Conservation (phyloP, 163 green algal species). For the Scenedesmus sp. region DNA sequence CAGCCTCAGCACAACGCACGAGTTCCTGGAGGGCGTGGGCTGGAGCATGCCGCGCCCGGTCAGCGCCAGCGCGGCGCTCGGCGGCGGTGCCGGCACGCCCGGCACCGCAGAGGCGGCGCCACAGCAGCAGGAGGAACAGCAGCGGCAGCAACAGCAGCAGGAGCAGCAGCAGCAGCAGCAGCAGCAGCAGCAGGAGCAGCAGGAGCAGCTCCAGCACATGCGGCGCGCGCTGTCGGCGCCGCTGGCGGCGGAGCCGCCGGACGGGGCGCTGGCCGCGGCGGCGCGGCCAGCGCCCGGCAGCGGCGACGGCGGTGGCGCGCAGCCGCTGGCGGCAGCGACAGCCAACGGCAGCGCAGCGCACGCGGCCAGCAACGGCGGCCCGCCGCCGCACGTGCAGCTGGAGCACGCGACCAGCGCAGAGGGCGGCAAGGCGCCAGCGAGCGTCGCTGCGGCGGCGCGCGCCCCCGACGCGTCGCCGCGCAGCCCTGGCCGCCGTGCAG, state of each 20-base stretch:
- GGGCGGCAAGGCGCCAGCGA: too few relatives aligned
- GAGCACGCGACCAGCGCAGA: too few relatives aligned
- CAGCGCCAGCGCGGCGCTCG: background rate
- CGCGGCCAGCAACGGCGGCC: background rate
- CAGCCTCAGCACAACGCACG: slow-evolving; percentile 31
- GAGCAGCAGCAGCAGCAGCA: background rate
- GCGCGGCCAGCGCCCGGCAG: background rate
- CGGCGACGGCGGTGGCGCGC: background rate
- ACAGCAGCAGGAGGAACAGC: background rate
- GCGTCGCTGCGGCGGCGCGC: too few relatives aligned
- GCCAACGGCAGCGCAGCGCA: background rate
- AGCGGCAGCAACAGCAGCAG: slow-evolving; percentile 20
- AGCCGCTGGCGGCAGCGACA: too few relatives aligned
- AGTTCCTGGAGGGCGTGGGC: slow-evolving; percentile 36
- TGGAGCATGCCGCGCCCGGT: slow-evolving; percentile 24
- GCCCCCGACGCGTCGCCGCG: too few relatives aligned
- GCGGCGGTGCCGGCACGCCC: background rate
- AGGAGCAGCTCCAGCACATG: slow-evolving; percentile 6
- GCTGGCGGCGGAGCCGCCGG: background rate
- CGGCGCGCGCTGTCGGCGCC: background rate
- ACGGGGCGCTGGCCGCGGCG: background rate
- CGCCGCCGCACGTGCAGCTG: background rate
- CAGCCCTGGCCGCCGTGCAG: too few relatives aligned
- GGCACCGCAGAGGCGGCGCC: background rate
- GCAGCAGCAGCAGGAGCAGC: slow-evolving; percentile 13